Conservation (phyloP, 1,284 basidiomycete genomes). For the Rhodotorula glutinis region DNA sequence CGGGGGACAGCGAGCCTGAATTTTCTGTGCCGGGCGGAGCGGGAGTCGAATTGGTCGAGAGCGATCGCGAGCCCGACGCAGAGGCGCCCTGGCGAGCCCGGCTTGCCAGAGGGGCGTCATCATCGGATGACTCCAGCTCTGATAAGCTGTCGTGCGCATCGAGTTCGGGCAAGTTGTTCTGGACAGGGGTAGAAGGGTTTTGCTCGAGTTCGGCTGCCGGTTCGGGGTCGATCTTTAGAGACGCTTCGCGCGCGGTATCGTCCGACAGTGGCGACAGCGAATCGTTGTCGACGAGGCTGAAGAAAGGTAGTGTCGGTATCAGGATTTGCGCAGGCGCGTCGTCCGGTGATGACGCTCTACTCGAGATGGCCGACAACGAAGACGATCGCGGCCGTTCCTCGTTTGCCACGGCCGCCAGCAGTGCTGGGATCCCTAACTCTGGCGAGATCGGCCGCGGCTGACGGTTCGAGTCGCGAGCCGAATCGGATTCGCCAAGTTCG, state of each 20-base stretch:
- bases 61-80: neutral
- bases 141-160: conserved; percentile 7
- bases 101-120: neutral
- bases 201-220: neutral
- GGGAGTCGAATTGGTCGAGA: conserved; percentile 3
- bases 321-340: no score
- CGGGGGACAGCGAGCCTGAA: neutral
- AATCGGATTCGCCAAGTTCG: neutral
- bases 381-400: conserved; percentile 8
- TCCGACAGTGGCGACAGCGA: no score
- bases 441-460: conserved; percentile 12
- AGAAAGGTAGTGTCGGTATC: no score
- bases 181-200: neutral
- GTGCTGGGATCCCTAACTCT: conserved; percentile 3
- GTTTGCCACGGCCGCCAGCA: neutral
- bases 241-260: no score
- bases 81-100: neutral
- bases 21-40: neutral
- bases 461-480: neutral
- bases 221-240: no score
- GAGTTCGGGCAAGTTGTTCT: neutral
- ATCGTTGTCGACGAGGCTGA: neutral
- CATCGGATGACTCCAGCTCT: conserved; percentile 8
- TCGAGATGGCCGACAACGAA: conserved; percentile 11
- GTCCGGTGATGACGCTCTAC: conserved; percentile 2